Conservation (phyloP, 768 basidiomycete genomes). For the Agrocybe praecox region DNA sequence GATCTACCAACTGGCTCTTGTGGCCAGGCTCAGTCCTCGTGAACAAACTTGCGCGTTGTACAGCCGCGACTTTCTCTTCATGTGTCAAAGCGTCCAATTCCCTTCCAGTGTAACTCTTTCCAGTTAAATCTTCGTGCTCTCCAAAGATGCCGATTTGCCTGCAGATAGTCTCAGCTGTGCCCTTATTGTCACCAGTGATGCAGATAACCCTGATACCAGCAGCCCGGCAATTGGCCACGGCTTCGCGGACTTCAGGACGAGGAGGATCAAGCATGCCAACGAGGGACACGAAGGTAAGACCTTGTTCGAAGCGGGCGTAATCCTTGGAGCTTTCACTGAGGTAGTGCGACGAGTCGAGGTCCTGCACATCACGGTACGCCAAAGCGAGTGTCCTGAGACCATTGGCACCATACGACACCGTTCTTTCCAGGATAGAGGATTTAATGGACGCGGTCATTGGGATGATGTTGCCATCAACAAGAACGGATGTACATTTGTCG, state of each 20-base stretch:
- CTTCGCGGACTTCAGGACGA: constrained; percentile 86
- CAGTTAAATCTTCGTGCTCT: constrained; percentile 84
- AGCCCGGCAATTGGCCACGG: constrained; percentile 87
- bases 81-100: constrained; percentile 84
- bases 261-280: constrained; percentile 99
- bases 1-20: constrained; percentile 92
- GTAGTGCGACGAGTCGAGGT: constrained; percentile 82
- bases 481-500: constrained; percentile 80
- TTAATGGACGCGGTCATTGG: constrained; percentile 69
- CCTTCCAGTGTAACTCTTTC: constrained; percentile 93
- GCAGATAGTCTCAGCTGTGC: constrained; percentile 97
- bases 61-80: constrained; percentile 83
- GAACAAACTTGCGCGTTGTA: constrained; percentile 88
- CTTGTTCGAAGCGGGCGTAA: constrained; percentile 88
- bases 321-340: constrained; percentile 76
- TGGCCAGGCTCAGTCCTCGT: constrained; percentile 93
- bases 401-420: constrained; percentile 71
- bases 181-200: constrained; percentile 98
- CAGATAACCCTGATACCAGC: constrained; percentile 97
- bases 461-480: constrained; percentile 63
- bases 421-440: constrained; percentile 60
- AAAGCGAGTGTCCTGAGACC: constrained; percentile 92
- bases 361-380: constrained; percentile 80
- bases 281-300: constrained; percentile 92
- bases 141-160: constrained; percentile 94